These are phyloP conservation scores for Fraxinus greggii DNA, from an alignment of 305 asterid genomes.

Conservation along the genomic window DNA sequence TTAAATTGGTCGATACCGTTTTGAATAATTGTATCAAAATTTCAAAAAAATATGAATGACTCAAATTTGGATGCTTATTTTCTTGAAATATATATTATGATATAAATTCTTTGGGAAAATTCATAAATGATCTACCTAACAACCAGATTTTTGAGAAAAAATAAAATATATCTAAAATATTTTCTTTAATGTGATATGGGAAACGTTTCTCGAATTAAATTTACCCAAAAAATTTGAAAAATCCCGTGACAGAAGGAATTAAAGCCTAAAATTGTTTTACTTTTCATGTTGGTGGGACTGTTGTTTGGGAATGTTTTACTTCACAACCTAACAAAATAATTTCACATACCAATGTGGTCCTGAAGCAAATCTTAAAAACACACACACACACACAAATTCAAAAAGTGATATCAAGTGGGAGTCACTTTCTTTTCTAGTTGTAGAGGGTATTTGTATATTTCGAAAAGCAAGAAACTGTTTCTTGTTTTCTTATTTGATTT, in stretches of 20 bases:
- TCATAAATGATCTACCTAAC: not conserved
- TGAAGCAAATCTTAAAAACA: not conserved
- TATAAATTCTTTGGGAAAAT: not conserved
- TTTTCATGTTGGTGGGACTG: not conserved
- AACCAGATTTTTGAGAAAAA: not conserved
- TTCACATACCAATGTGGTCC: slow-evolving; percentile 23
- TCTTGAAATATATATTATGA: not conserved
- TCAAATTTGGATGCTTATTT: not conserved
- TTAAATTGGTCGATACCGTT: not conserved
- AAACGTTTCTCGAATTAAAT: not conserved
- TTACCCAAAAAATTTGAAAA: not conserved
- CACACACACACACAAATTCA: slow-evolving; percentile 19
- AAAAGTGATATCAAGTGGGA: slow-evolving; percentile 41
- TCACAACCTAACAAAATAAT: slow-evolving; percentile 24
- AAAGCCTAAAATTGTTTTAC: not conserved
- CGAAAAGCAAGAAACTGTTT: slow-evolving; percentile 34
- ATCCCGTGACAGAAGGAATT: not conserved
- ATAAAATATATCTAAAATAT: not conserved
- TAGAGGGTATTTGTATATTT: slow-evolving; percentile 25
- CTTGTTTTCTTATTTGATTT: slow-evolving; percentile 52
- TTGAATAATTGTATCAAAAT: not conserved
- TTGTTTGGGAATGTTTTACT: not conserved
- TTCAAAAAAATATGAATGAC: not conserved
- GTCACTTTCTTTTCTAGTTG: slow-evolving; percentile 49
- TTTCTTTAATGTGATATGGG: not conserved